Evolutionary conservation across 768 basidiomycete species (phyloP).

Genomic region (Crassisporium funariophilum): DNA sequence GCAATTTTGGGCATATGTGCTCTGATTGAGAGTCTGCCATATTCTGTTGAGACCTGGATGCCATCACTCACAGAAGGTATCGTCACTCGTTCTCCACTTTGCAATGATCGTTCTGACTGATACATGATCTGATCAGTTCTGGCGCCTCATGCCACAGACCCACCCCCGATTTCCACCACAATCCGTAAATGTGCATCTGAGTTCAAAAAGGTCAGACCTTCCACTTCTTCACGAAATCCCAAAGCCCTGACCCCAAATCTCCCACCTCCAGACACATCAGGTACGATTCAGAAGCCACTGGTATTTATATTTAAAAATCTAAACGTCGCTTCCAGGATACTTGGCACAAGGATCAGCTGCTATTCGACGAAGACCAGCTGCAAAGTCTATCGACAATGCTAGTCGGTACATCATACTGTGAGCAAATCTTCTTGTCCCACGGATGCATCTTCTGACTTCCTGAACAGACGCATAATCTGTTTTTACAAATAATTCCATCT

Average conservation of each 20-base stretch:
- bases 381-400: slow-evolving; percentile 87
- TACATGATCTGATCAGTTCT: slow-evolving; percentile 49
- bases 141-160: slow-evolving; percentile 79
- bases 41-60: slow-evolving; percentile 93
- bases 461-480: slow-evolving; percentile 14
- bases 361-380: slow-evolving; percentile 88
- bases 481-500: slow-evolving; percentile 1
- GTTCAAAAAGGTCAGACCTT: slow-evolving; percentile 71
- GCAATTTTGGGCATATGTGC: slow-evolving; percentile 91
- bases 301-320: slow-evolving; percentile 8
- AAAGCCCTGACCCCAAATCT: slow-evolving; percentile 13
- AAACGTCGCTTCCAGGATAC: slow-evolving; percentile 61
- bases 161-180: slow-evolving; percentile 87
- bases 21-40: slow-evolving; percentile 90
- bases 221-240: slow-evolving; percentile 8
- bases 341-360: slow-evolving; percentile 87
- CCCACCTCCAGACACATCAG: slow-evolving; percentile 56
- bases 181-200: slow-evolving; percentile 85
- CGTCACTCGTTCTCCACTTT: slow-evolving; percentile 17
- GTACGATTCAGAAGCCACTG: slow-evolving; percentile 31
- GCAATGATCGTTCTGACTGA: slow-evolving; percentile 2
- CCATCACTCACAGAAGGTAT: slow-evolving; percentile 77
- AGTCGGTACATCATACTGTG: slow-evolving; percentile 88
- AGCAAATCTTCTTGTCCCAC: slow-evolving; percentile 26
- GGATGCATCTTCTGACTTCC: slow-evolving; percentile 6